Percentiles rank a stretch among this genome's conserved stretches.
phyloP scores from a whole-genome alignment of 495 filamentous ascomycete species.

The Achaetomiella virescens region DNA sequence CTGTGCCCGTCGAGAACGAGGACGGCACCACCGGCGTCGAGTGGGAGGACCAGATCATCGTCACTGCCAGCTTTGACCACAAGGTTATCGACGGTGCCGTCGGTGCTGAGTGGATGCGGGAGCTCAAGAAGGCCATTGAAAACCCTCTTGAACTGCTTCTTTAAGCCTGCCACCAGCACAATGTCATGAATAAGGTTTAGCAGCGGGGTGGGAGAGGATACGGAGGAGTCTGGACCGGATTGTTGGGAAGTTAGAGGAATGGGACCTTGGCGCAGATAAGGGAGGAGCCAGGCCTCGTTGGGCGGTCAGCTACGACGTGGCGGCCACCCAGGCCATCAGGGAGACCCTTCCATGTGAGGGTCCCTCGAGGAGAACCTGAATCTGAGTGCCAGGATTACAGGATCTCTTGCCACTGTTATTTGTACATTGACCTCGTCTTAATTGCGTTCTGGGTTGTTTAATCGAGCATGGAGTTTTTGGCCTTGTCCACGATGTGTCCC shows the following conservation, averaged over 20 bases:
- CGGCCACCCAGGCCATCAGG: background rate
- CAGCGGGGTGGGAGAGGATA: background rate
- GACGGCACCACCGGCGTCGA: slow-evolving; percentile 69
- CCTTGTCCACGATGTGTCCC: no score
- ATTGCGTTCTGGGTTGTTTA: slow-evolving; percentile 23
- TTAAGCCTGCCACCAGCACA: slow-evolving; percentile 36
- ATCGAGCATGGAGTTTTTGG: slow-evolving; percentile 26
- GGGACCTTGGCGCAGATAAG: slow-evolving; percentile 5
- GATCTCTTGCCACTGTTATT: slow-evolving; percentile 21
- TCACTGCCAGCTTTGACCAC: slow-evolving; percentile 96
- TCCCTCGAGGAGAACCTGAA: slow-evolving; percentile 16
- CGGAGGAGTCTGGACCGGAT: background rate
- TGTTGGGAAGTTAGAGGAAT: slow-evolving; percentile 1
- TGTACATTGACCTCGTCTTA: slow-evolving; percentile 29
- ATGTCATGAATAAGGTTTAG: background rate
- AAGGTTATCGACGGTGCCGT: slow-evolving; percentile 86
- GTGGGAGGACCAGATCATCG: slow-evolving; percentile 95
- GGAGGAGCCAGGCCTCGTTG: no score
- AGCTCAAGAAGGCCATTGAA: slow-evolving; percentile 96
- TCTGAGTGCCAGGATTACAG: slow-evolving; percentile 20
- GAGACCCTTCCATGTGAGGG: slow-evolving; percentile 14
- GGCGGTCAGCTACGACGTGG: background rate
- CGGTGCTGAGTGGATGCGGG: slow-evolving; percentile 93
- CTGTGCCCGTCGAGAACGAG: slow-evolving; percentile 76
- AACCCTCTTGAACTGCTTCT: slow-evolving; percentile 92